Evolutionary conservation across 169 alveolate genomes (phyloP), one percentile per base, ranked within the genome.

Genomic region (Cardiosporidium cionae): DNA sequence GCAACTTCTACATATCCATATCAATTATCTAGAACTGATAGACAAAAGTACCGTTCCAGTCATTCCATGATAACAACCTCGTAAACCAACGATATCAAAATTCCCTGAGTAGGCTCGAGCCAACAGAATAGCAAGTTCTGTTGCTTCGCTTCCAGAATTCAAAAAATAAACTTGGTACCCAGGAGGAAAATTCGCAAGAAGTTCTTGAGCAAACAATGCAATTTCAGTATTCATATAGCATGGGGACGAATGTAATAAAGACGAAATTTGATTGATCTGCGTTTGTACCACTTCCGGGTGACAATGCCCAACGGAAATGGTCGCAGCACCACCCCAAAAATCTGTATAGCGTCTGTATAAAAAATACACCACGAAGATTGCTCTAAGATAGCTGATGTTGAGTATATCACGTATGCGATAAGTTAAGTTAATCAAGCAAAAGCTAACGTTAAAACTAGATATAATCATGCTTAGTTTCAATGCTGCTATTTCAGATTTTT

Each of bases 71-170:
- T 65, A 65, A 6, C 22, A 29, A 28, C 28, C 28, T 9, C 72
- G 44, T 3, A 65, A 27, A 16, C 67, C 44, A 9, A 65, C 3
- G 3, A 65, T 35, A 33, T 65, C 72, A 65, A 3, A 65, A 63
- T 28, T 4, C 6, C 72, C 72, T 16, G 86, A 76, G 73, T 74
- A 52, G 35, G 35, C 63, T 22, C 85, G 3, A n/a, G 86, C 86
- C 23, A 80, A 23, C 44, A 64, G 7, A 2, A 80, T 32, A 3
- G 86, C 86, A 22, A 80, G 33, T n/a, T 80, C 86, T 28, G 66
- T 80, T 22, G 86, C 86, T 32, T 80, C 86, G 71, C 77, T 29
- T 3, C 86, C 86, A n/a, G 85, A 76, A 70, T 80, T 80, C 22
- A 77, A 66, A 29, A 80, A 44, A 65, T 33, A 80, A 6, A 7